Evolutionary conservation across 2,329 filamentous ascomycete species (phyloP).

Genomic region (Fusarium sp.): DNA sequence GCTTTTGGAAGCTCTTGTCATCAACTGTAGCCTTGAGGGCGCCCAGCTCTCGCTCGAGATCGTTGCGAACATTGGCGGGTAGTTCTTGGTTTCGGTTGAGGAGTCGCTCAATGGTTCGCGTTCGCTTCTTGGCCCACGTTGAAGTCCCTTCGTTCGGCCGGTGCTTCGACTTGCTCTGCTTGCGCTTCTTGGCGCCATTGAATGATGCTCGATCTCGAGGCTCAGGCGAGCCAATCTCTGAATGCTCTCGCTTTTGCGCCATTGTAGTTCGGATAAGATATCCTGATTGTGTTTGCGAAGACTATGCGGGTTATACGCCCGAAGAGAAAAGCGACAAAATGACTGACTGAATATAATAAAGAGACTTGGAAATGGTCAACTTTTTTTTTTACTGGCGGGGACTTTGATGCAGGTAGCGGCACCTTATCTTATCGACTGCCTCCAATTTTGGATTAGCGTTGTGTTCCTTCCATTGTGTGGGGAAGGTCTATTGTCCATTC

Average conservation of each 20-base stretch:
- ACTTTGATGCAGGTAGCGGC: conserved; percentile 14
- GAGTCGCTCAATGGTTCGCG: conserved; percentile 74
- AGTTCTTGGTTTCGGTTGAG: conserved; percentile 71
- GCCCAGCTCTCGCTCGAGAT: conserved; percentile 77
- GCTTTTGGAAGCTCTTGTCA: conserved; percentile 68
- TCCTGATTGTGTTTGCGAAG: too few species aligned
- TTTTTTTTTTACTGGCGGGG: conserved; percentile 36
- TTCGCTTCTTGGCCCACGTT: conserved; percentile 76
- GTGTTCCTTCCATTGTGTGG: conserved; percentile 14
- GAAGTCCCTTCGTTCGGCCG: conserved; percentile 60
- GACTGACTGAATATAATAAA: not conserved
- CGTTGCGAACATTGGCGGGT: conserved; percentile 73
- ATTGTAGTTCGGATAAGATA: conserved; percentile 26
- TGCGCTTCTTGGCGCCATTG: conserved; percentile 49
- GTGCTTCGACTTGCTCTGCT: conserved; percentile 52
- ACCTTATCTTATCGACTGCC: conserved; percentile 43
- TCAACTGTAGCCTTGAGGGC: conserved; percentile 73
- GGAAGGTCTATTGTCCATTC: conserved; percentile 27
- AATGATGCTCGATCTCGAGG: conserved; percentile 31
- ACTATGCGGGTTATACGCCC: not conserved
- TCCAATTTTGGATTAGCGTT: conserved; percentile 33
- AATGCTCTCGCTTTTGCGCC: conserved; percentile 49
- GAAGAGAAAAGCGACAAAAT: not conserved
- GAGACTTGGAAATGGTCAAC: conserved; percentile 25
- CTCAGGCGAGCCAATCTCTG: conserved; percentile 45